Percentiles rank a stretch among this genome's conserved stretches.
Evolutionary conservation across 2,329 filamentous ascomycete species (phyloP).

Genomic region (Fusarium abutilonis): DNA sequence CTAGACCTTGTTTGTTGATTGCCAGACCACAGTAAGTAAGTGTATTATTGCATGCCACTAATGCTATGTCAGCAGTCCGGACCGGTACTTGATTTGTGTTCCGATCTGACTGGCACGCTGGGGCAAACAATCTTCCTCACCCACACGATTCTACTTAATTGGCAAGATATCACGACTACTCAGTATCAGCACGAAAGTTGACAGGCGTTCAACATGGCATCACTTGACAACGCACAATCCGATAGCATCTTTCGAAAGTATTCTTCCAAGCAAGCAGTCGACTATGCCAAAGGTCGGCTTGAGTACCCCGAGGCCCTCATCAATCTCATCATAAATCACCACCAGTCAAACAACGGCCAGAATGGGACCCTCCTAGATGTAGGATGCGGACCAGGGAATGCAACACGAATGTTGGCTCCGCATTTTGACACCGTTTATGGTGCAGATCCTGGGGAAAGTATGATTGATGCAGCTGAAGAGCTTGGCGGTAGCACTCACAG

Average conservation of each 20-base stretch:
- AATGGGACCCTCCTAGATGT: not conserved
- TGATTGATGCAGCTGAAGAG: not conserved
- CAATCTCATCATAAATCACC: not conserved
- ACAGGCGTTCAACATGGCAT: not conserved
- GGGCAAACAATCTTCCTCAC: too few species aligned
- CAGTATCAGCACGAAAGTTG: too few species aligned
- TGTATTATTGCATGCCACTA: too few species aligned
- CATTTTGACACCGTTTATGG: constrained; percentile 11
- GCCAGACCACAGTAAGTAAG: too few species aligned
- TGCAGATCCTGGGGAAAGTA: constrained; percentile 2
- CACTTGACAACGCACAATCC: not conserved
- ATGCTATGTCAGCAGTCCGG: not conserved
- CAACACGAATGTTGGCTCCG: not conserved
- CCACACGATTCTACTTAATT: too few species aligned
- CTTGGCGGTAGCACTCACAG: not conserved
- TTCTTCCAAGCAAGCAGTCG: constrained; percentile 1
- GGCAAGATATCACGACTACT: not conserved
- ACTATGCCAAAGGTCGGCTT: constrained; percentile 1
- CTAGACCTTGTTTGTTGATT: not conserved
- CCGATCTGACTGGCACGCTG: too few species aligned
- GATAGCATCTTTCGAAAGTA: constrained; percentile 14
- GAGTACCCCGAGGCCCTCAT: not conserved
- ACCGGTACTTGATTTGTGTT: not conserved
- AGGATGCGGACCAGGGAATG: constrained; percentile 6
- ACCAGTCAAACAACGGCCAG: not conserved